Base-by-base conservation (phyloP, 345 rosid species). In the Aquilaria malaccensis region DNA sequence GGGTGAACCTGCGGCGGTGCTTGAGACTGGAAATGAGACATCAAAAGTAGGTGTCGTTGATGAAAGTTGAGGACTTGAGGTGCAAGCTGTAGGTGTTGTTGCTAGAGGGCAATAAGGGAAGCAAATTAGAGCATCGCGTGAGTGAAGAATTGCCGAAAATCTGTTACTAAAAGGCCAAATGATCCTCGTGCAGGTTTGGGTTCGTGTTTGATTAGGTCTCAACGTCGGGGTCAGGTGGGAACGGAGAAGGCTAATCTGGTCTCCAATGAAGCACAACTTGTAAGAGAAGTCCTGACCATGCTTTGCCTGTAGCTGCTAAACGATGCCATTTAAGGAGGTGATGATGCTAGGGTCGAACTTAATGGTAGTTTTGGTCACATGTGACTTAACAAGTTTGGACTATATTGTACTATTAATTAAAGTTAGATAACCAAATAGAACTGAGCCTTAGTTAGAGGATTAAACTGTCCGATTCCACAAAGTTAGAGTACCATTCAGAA, bases 191-290 rank as follows among this genome's bases (percentile, higher is more conserved):
- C 14, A 50, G 75, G 12, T 73, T 31, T 2, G 32, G 52, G 3
- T 54, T 70, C 22, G 22, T 22, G 22, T 22, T 22, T 22, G 22
- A 22, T 22, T 22, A 10, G 53, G 72, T 5, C 43, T 37, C 43
- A 37, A 9, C 43, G 43, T 3, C 6, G 45, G 74, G 61, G 50
- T 45, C 3, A 70, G 88, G 54, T 79, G 88, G 5, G 83, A 11
- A 9, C 82, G 86, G 74, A 89, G 87, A 65, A 89, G 88, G 67
- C 69, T 78, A 85, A 93, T 87, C 56, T 89, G 93, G 76, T 90
- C 93, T 30, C 85, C 61, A 58, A 93, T 93, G 75, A 93, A 93
- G 52, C 46, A 79, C 30, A 86, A 80, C 72, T 89, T 93, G 77
- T 89, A 94, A 37, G 91, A 76, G 7, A 93, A 81, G 81, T 85